Evolutionary conservation across 164 flowering plant species (phyloP).

Genomic region (Aristolochia californica): DNA sequence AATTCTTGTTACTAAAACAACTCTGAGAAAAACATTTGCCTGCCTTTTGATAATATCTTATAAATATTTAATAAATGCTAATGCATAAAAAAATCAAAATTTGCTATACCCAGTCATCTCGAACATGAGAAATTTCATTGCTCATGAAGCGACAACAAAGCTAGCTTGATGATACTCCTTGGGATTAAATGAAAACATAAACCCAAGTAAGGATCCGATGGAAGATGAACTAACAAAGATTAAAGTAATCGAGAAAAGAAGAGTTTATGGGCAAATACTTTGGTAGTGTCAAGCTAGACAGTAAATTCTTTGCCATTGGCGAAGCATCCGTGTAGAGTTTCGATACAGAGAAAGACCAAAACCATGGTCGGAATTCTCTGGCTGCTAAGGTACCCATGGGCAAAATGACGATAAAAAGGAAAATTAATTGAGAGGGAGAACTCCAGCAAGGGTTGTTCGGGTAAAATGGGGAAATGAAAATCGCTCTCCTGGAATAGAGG

Average conservation of each 20-base stretch:
- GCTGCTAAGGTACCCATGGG: not conserved
- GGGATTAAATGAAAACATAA: not conserved
- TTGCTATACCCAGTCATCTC: too few species aligned
- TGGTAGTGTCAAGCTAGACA: conserved; percentile 94
- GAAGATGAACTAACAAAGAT: not conserved
- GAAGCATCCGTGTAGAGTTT: conserved; percentile 3
- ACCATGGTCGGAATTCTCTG: not conserved
- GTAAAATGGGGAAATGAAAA: too few species aligned
- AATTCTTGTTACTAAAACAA: too few species aligned
- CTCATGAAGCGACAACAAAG: too few species aligned
- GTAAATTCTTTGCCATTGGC: conserved; percentile 7
- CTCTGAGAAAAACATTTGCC: too few species aligned
- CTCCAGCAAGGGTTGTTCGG: too few species aligned
- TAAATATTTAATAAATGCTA: too few species aligned
- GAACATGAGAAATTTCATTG: too few species aligned
- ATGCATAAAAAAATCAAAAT: too few species aligned
- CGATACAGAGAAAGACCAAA: not conserved
- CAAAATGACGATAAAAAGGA: not conserved
- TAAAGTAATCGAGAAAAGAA: not conserved
- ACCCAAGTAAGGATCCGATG: not conserved
- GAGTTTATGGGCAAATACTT: conserved; percentile 26
- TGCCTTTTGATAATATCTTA: too few species aligned
- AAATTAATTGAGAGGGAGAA: not conserved
- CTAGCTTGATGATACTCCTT: too few species aligned
- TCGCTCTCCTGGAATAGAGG: too few species aligned